Evolutionary conservation across 1,284 basidiomycete species (phyloP).

Genomic region (Xerocomus amazonicus): DNA sequence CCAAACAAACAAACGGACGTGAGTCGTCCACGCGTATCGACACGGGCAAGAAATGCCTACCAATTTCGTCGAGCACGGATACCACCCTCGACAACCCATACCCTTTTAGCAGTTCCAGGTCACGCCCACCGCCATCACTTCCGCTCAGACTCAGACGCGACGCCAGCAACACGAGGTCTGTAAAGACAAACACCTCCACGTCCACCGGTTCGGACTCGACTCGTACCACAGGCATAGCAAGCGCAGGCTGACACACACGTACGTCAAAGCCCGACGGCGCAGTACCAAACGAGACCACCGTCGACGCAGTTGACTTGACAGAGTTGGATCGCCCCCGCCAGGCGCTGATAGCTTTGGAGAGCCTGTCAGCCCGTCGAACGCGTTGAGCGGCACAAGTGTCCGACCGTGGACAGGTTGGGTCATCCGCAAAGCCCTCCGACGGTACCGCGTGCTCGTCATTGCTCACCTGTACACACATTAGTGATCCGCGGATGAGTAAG

Average conservation of each 20-base stretch:
- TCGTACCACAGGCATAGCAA: constrained; percentile 25
- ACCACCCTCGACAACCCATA: constrained; percentile 58
- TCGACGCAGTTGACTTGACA: constrained; percentile 45
- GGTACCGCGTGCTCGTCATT: constrained; percentile 9
- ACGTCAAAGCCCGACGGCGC: constrained; percentile 33
- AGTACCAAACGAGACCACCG: constrained; percentile 31
- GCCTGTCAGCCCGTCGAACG: constrained; percentile 20
- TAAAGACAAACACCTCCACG: constrained; percentile 62
- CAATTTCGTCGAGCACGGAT: constrained; percentile 39
- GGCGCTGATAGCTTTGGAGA: constrained; percentile 28
- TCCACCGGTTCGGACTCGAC: constrained; percentile 27
- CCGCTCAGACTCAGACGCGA: constrained; percentile 20
- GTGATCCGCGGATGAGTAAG: constrained; percentile 64
- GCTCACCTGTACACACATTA: constrained; percentile 38
- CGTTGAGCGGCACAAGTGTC: constrained; percentile 3
- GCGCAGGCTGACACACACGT: constrained; percentile 4
- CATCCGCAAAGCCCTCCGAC: background rate
- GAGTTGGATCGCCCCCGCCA: constrained; percentile 46
- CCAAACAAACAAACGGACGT: background rate
- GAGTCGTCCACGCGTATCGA: background rate
- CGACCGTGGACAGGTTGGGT: background rate
- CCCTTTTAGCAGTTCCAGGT: constrained; percentile 40
- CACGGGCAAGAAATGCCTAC: constrained; percentile 11
- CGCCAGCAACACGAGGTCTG: constrained; percentile 62
- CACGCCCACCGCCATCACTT: background rate